Percentiles rank a stretch among this genome's conserved stretches.
Conservation (phyloP, 208 protist genomes). For the Plasmodiophora brassicae region DNA sequence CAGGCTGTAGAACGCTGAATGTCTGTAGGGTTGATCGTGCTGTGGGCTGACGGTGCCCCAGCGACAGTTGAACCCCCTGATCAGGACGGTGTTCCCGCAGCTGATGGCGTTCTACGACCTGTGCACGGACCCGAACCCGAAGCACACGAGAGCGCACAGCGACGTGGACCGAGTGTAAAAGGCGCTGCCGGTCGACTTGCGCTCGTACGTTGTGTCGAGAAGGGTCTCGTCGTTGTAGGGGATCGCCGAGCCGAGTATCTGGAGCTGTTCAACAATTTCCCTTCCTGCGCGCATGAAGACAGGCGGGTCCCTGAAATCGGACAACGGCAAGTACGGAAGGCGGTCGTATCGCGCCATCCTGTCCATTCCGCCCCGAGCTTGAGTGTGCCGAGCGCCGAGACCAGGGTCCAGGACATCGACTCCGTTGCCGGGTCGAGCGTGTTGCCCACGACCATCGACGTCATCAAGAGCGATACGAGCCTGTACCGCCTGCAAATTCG, state of each 20-base stretch:
- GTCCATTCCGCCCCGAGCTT: background rate
- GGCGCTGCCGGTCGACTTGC: background rate
- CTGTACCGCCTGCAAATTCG: too few relatives aligned
- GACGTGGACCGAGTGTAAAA: background rate
- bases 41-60: too few relatives aligned
- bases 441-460: too few relatives aligned
- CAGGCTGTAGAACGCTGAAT: too few relatives aligned
- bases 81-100: background rate
- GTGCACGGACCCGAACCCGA: background rate
- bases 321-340: background rate
- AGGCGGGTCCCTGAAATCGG: background rate
- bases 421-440: background rate
- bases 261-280: background rate
- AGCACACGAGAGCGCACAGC: background rate
- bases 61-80: background rate
- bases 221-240: background rate
- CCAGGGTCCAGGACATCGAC: background rate
- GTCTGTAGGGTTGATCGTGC: too few relatives aligned
- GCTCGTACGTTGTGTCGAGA: background rate
- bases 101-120: background rate
- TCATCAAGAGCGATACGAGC: too few relatives aligned
- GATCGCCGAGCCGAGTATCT: slow-evolving; percentile 30
- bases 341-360: background rate
- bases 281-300: background rate
- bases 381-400: background rate